phyloP scores from a whole-genome alignment of 1,284 basidiomycete species.

The Golubevia pallescens region DNA sequence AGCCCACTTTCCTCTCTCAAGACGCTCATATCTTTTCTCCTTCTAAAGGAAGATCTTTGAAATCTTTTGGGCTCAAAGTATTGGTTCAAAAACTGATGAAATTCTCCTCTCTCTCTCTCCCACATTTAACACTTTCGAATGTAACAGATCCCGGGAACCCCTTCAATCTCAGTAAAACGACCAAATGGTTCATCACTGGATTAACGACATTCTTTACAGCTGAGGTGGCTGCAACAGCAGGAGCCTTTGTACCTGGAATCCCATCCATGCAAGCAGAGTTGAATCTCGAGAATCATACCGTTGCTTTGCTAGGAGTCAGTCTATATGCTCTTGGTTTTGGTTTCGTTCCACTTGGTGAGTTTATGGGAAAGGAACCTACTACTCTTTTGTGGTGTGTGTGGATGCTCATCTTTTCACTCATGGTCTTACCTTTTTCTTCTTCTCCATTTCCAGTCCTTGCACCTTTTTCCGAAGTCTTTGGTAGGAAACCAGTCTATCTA shows the following conservation, averaged over 20 bases:
- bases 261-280: constrained; percentile 38
- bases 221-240: constrained; percentile 45
- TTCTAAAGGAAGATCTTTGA: too few species aligned
- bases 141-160: constrained; percentile 48
- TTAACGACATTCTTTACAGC: constrained; percentile 31
- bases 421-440: constrained; percentile 38
- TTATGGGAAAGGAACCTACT: too few species aligned
- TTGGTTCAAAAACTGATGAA: neutral
- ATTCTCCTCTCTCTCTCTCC: neutral
- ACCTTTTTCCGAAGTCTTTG: constrained; percentile 45
- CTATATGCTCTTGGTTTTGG: too few species aligned
- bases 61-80: too few species aligned
- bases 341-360: too few species aligned
- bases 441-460: constrained; percentile 6
- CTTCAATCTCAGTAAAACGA: constrained; percentile 33
- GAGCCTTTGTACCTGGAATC: constrained; percentile 46
- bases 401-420: too few species aligned
- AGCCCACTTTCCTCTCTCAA: too few species aligned
- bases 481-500: constrained; percentile 44
- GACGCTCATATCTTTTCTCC: too few species aligned
- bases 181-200: constrained; percentile 45
- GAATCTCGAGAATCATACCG: constrained; percentile 27
- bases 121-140: too few species aligned
- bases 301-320: constrained; percentile 26
- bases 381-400: too few species aligned